These are phyloP conservation scores for Alternaria gaisen DNA, from an alignment of 2,329 filamentous ascomycete genomes.

Conservation along the genomic window DNA sequence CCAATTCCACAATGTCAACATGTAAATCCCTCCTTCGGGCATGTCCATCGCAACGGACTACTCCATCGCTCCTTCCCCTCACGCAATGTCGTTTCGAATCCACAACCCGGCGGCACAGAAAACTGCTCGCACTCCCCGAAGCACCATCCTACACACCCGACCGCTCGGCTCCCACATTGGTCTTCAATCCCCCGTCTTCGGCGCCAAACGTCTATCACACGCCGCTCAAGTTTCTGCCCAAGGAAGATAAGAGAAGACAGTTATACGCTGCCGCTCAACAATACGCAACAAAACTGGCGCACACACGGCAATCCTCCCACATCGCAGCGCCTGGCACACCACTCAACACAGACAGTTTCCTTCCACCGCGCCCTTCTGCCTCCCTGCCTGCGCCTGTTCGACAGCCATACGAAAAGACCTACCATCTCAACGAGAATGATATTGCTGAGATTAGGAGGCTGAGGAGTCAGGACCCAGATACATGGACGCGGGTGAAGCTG, in stretches of 20 bases:
- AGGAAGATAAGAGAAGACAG: conserved; percentile 62
- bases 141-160: conserved; percentile 54
- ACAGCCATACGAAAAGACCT: conserved; percentile 64
- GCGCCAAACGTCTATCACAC: conserved; percentile 71
- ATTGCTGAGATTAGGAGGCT: conserved; percentile 68
- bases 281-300: conserved; percentile 31
- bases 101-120: conserved; percentile 57
- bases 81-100: conserved; percentile 54
- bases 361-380: conserved; percentile 38
- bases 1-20: conserved; percentile 45
- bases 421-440: conserved; percentile 66
- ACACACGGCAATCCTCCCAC: conserved; percentile 31
- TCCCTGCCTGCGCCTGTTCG: conserved; percentile 61
- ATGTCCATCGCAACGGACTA: conserved; percentile 24
- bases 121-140: conserved; percentile 56
- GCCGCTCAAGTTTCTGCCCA: conserved; percentile 70
- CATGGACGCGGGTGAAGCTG: conserved; percentile 67
- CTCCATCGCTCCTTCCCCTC: conserved; percentile 34
- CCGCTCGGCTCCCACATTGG: conserved; percentile 39
- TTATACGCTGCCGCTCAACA: conserved; percentile 53
- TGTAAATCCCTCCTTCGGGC: conserved; percentile 42
- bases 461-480: conserved; percentile 63
- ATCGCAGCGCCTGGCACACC: conserved; percentile 44
- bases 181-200: conserved; percentile 73
- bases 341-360: conserved; percentile 19